phyloP scores from a whole-genome alignment of 1,284 basidiomycete genomes.

The Heterobasidion irregulare region DNA sequence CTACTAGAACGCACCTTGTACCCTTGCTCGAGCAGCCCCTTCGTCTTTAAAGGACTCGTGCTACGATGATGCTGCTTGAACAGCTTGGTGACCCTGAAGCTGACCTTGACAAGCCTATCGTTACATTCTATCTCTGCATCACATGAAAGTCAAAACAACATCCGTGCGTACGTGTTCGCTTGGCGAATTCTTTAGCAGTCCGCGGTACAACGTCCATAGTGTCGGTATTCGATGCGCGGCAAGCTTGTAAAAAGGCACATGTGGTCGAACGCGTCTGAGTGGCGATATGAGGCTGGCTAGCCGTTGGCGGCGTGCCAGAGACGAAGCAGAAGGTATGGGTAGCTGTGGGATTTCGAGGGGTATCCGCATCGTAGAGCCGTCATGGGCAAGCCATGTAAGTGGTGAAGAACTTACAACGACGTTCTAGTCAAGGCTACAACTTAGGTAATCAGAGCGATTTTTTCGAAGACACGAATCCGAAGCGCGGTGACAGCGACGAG shows the following conservation, averaged over 20 bases:
- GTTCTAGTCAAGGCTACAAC: too few relatives aligned
- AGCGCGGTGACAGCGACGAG: not conserved
- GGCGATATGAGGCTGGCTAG: not conserved
- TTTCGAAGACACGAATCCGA: too few relatives aligned
- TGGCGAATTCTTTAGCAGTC: constrained; percentile 49
- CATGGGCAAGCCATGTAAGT: too few relatives aligned
- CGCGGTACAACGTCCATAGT: constrained; percentile 65
- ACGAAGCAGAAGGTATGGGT: not conserved
- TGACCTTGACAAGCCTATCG: constrained; percentile 32
- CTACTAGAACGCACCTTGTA: constrained; percentile 36
- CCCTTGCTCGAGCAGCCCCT: constrained; percentile 35
- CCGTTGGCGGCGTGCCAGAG: not conserved
- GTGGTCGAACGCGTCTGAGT: constrained; percentile 31
- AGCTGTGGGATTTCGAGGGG: not conserved
- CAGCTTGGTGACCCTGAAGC: constrained; percentile 41
- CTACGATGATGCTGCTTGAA: constrained; percentile 45
- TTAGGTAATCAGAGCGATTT: too few relatives aligned
- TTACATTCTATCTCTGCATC: not conserved
- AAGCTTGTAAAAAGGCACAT: constrained; percentile 63
- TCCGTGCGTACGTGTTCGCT: constrained; percentile 40
- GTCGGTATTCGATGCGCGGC: constrained; percentile 71
- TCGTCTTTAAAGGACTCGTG: constrained; percentile 40
- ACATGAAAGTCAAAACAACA: not conserved
- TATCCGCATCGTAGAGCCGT: too few relatives aligned
- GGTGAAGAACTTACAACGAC: too few relatives aligned